These are phyloP conservation scores for Lepiota brunneoincarnata DNA, from an alignment of 768 basidiomycete species.

Conservation along the genomic window DNA sequence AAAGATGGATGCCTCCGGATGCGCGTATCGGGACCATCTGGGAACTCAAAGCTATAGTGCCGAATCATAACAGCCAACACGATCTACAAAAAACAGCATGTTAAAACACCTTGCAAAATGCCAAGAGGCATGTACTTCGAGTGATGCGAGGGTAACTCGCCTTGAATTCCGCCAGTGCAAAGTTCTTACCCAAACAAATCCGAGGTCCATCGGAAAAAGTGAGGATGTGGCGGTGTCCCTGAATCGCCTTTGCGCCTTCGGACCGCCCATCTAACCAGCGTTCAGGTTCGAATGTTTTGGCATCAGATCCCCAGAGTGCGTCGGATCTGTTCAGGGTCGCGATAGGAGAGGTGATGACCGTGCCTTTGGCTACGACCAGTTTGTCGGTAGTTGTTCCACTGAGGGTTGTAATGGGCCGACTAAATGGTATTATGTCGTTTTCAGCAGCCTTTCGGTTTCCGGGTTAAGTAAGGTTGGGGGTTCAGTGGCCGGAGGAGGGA, in stretches of 20 bases:
- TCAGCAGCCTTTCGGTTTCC: conserved; percentile 34
- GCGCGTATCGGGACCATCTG: conserved; percentile 36
- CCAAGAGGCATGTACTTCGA: background rate
- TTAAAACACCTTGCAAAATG: background rate
- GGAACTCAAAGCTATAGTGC: conserved; percentile 38
- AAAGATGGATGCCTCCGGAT: conserved; percentile 33
- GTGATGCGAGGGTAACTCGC: conserved; percentile 17
- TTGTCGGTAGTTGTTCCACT: conserved; percentile 36
- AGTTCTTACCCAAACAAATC: conserved; percentile 45
- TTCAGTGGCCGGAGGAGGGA: background rate
- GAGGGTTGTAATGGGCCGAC: conserved; percentile 39
- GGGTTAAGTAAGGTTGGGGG: background rate
- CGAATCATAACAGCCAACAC: conserved; percentile 43
- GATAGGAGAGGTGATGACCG: conserved; percentile 40
- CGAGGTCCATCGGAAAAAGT: conserved; percentile 53
- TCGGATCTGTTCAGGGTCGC: conserved; percentile 47
- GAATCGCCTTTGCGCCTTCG: conserved; percentile 34
- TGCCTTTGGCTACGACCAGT: conserved; percentile 47
- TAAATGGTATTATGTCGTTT: conserved; percentile 62
- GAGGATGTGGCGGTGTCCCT: conserved; percentile 48
- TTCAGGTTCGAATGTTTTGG: conserved; percentile 58
- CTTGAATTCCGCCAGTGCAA: conserved; percentile 47
- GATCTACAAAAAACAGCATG: conserved; percentile 24
- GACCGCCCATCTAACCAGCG: conserved; percentile 51
- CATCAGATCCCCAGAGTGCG: conserved; percentile 58